Evolutionary conservation across 1,284 basidiomycete species (phyloP).

Genomic region (Vanrija humicola): DNA sequence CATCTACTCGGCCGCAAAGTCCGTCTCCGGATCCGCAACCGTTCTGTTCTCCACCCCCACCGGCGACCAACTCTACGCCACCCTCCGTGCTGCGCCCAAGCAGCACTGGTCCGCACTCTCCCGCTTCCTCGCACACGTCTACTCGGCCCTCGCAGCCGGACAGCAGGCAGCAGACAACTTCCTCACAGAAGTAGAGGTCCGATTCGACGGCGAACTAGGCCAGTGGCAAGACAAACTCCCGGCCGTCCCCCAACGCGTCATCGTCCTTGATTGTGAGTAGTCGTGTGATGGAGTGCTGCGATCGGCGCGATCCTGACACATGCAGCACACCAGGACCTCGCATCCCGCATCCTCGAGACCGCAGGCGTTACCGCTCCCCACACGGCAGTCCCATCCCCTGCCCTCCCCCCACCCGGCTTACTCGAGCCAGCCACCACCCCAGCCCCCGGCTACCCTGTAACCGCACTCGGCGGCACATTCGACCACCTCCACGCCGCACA

Average conservation of each 20-base stretch:
- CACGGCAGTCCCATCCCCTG: not conserved
- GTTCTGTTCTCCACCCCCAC: slow-evolving; percentile 37
- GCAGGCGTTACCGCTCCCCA: not conserved
- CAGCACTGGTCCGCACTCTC: slow-evolving; percentile 35
- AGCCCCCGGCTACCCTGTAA: slow-evolving; percentile 26
- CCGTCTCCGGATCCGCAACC: slow-evolving; percentile 15
- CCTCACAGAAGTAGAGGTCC: slow-evolving; percentile 43
- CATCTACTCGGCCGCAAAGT: slow-evolving; percentile 21
- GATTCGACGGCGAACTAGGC: slow-evolving; percentile 37
- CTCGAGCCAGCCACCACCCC: not conserved
- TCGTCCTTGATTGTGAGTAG: slow-evolving; percentile 19
- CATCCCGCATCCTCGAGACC: slow-evolving; percentile 1
- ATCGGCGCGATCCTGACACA: not conserved
- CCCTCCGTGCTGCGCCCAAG: slow-evolving; percentile 16
- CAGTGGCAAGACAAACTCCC: slow-evolving; percentile 21
- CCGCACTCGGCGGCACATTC: slow-evolving; percentile 74
- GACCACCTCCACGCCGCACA: slow-evolving; percentile 97
- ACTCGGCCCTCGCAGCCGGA: slow-evolving; percentile 38
- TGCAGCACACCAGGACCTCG: slow-evolving; percentile 1
- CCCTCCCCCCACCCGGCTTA: not conserved
- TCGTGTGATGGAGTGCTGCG: not conserved
- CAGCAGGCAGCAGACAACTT: slow-evolving; percentile 37
- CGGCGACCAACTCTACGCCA: slow-evolving; percentile 31
- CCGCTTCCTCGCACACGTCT: slow-evolving; percentile 42
- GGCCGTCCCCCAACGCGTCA: slow-evolving; percentile 8